Conservation (phyloP, 1,139 yeast genomes). For the Ashbya aceris region DNA sequence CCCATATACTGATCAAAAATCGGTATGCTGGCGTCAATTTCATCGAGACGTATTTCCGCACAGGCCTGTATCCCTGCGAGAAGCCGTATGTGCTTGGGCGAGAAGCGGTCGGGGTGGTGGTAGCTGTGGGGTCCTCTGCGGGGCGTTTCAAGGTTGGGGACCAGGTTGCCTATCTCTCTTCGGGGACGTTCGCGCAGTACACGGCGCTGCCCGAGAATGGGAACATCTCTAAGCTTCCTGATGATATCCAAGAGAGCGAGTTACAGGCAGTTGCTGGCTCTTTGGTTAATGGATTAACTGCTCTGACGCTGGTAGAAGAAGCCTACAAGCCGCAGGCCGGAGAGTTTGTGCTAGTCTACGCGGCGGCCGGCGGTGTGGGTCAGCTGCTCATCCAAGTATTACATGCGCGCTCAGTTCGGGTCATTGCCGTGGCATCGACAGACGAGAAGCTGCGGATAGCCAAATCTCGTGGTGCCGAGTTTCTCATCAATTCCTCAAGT, state of each 20-base stretch:
- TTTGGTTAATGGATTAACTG: conserved; percentile 69
- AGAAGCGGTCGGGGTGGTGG: conserved; percentile 75
- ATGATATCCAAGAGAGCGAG: conserved; percentile 37
- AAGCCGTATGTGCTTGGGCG: conserved; percentile 67
- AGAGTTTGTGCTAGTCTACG: conserved; percentile 69
- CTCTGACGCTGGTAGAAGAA: conserved; percentile 57
- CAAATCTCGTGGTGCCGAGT: conserved; percentile 66
- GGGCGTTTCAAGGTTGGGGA: conserved; percentile 57
- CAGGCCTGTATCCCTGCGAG: conserved; percentile 55
- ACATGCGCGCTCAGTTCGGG: conserved; percentile 56
- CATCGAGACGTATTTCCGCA: conserved; percentile 75
- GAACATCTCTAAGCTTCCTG: conserved; percentile 42
- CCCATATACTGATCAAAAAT: conserved; percentile 62
- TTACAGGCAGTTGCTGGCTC: conserved; percentile 51
- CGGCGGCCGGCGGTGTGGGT: conserved; percentile 96
- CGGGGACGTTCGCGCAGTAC: conserved; percentile 62
- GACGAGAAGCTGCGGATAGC: conserved; percentile 55
- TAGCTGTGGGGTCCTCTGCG: conserved; percentile 55
- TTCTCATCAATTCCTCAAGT: conserved; percentile 47
- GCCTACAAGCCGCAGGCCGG: conserved; percentile 57
- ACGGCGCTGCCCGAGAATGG: conserved; percentile 37
- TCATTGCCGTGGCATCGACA: conserved; percentile 77
- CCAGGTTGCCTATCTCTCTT: conserved; percentile 48
- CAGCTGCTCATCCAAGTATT: conserved; percentile 56
- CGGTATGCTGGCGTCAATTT: conserved; percentile 70